phyloP scores from a whole-genome alignment of 2,329 filamentous ascomycete species.

The Rachicladosporium sp. region DNA sequence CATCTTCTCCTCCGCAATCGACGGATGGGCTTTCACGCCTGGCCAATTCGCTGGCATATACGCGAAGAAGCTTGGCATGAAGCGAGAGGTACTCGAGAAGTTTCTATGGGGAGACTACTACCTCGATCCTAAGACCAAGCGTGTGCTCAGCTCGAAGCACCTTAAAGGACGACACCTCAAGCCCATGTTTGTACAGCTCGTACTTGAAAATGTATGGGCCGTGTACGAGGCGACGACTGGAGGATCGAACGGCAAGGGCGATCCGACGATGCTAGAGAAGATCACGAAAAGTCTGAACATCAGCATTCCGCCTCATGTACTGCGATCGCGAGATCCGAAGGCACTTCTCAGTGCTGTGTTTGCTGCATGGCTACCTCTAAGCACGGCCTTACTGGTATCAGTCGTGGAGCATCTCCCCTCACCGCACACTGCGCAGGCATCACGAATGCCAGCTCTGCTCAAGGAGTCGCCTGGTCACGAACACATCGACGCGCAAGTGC shows the following conservation, averaged over 20 bases:
- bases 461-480: conserved; percentile 65
- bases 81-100: conserved; percentile 75
- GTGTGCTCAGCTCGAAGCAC: conserved; percentile 80
- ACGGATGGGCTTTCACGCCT: conserved; percentile 98
- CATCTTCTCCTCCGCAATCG: conserved; percentile 93
- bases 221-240: conserved; percentile 85
- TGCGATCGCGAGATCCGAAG: conserved; percentile 71
- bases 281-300: conserved; percentile 86
- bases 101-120: conserved; percentile 97
- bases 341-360: conserved; percentile 79
- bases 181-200: conserved; percentile 94
- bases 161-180: conserved; percentile 84
- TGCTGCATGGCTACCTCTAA: conserved; percentile 79
- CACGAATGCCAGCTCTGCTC: conserved; percentile 67
- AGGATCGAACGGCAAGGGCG: conserved; percentile 69
- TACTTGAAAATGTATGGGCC: conserved; percentile 91
- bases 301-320: conserved; percentile 69
- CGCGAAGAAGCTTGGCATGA: conserved; percentile 94
- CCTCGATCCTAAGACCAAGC: conserved; percentile 91
- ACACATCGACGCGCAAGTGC: conserved; percentile 55
- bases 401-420: conserved; percentile 88
- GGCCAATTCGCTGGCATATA: conserved; percentile 88
- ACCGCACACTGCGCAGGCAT: conserved; percentile 65
- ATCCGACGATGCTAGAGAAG: conserved; percentile 74
- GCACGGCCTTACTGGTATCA: conserved; percentile 82